phyloP scores from a whole-genome alignment of 2,329 filamentous ascomycete species.

The Botrytis medusae region DNA sequence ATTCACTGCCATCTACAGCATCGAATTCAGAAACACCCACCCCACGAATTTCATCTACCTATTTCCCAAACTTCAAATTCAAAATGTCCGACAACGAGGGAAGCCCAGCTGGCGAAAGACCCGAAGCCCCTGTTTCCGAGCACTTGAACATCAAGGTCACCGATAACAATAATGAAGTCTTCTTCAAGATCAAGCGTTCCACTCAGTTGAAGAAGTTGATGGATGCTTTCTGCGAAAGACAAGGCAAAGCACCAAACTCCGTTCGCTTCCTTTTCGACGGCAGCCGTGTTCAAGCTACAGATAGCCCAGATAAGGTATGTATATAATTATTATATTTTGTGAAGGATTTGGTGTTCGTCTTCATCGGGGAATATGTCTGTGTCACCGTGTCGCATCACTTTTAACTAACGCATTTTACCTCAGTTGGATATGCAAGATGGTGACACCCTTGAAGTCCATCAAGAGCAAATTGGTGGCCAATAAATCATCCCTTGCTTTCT shows the following conservation, averaged over 20 bases:
- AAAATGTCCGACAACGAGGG: constrained; percentile 48
- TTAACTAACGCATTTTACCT: constrained; percentile 1
- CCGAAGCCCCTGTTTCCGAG: constrained; percentile 52
- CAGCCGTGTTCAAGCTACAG: constrained; percentile 82
- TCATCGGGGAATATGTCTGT: neutral
- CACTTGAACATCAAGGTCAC: constrained; percentile 99
- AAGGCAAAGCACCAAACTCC: constrained; percentile 80
- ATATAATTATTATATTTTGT: neutral
- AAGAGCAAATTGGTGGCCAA: constrained; percentile 88
- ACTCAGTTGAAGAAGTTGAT: constrained; percentile 97
- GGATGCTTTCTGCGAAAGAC: constrained; percentile 95
- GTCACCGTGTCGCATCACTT: constrained; percentile 12
- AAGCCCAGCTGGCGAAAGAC: constrained; percentile 43
- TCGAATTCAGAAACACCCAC: constrained; percentile 1
- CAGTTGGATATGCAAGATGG: constrained; percentile 97
- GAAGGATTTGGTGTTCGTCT: no score
- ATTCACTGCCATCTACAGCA: neutral
- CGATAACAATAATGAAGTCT: constrained; percentile 99
- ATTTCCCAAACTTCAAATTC: constrained; percentile 1
- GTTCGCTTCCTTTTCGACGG: constrained; percentile 97
- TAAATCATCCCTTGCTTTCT: constrained; percentile 21
- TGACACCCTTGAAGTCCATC: constrained; percentile 94
- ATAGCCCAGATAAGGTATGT: constrained; percentile 90
- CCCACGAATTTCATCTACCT: constrained; percentile 11
- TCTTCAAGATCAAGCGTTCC: constrained; percentile 99